A percentile compares a stretch with the other conserved stretches of the same genome.
Conservation (phyloP, 2,329 filamentous ascomycete species). For the Basipetospora chlamydospora region DNA sequence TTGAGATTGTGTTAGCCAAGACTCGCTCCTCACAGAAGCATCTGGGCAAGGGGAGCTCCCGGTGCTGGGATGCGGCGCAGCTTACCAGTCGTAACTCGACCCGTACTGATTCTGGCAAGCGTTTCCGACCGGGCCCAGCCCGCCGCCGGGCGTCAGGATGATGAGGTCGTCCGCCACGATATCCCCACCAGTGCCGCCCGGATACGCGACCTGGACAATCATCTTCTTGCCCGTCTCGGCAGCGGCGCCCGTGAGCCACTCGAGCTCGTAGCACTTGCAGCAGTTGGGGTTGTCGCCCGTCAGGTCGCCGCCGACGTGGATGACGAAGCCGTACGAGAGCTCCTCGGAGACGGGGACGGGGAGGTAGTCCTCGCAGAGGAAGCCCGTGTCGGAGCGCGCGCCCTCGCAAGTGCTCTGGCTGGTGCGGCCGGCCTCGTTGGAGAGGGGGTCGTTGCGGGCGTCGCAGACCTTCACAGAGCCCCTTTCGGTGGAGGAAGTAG, state of each 20-base stretch:
- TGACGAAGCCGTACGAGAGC: slow-evolving; percentile 12
- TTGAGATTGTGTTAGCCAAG: neutral
- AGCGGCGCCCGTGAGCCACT: slow-evolving; percentile 10
- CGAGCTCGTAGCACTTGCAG: slow-evolving; percentile 12
- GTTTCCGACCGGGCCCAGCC: slow-evolving; percentile 7
- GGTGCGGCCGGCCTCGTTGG: neutral
- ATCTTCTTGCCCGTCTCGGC: slow-evolving; percentile 9
- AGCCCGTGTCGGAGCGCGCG: neutral
- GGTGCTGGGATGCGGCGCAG: too few species aligned
- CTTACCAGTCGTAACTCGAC: slow-evolving; percentile 8
- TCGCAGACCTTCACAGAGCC: neutral
- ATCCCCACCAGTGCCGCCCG: slow-evolving; percentile 8
- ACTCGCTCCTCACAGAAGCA: neutral
- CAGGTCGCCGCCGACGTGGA: slow-evolving; percentile 10
- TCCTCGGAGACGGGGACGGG: slow-evolving; percentile 10
- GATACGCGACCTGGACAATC: slow-evolving; percentile 10
- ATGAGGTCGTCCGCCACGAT: slow-evolving; percentile 10
- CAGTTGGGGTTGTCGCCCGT: slow-evolving; percentile 10
- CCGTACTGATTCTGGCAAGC: slow-evolving; percentile 11
- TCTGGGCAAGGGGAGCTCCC: too few species aligned
- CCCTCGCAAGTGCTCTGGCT: neutral
- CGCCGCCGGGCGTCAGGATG: slow-evolving; percentile 10
- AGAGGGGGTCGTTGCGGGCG: neutral
- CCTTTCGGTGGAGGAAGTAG: too few species aligned
- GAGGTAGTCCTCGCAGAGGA: slow-evolving; percentile 11